Evolutionary conservation across 2,329 filamentous ascomycete genomes (phyloP).

Genomic region (Atkinsonella hypoxylon): DNA sequence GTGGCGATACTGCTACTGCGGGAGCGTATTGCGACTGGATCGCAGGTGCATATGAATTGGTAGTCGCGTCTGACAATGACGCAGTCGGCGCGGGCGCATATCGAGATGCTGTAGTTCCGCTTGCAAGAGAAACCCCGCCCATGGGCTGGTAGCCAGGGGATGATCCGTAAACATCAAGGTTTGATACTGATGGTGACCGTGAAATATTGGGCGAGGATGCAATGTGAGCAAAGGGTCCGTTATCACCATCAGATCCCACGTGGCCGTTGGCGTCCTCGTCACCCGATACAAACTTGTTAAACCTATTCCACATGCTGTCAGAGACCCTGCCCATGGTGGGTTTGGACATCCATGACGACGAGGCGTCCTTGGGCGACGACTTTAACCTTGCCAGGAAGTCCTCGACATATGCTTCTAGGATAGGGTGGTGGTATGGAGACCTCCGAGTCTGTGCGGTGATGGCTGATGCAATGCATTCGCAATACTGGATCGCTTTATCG

Average conservation of each 20-base stretch:
- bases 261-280: constrained; percentile 77
- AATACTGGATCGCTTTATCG: constrained; percentile 81
- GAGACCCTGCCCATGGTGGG: constrained; percentile 95
- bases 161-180: constrained; percentile 60
- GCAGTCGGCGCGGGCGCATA: constrained; percentile 18
- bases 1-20: background rate
- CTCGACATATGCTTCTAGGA: constrained; percentile 65
- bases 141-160: constrained; percentile 20
- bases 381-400: constrained; percentile 75
- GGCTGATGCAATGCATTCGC: constrained; percentile 65
- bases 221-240: constrained; percentile 74
- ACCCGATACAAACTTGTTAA: constrained; percentile 92
- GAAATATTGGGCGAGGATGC: constrained; percentile 64
- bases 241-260: constrained; percentile 46
- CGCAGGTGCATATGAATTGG: constrained; percentile 22
- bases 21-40: constrained; percentile 20
- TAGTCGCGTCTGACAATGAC: constrained; percentile 8
- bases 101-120: constrained; percentile 25
- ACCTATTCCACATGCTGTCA: constrained; percentile 77
- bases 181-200: constrained; percentile 56
- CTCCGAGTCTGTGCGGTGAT: constrained; percentile 72
- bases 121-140: constrained; percentile 21
- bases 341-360: constrained; percentile 83
- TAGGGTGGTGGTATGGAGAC: constrained; percentile 74
- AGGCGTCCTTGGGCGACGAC: constrained; percentile 71